phyloP scores from a whole-genome alignment of 768 basidiomycete genomes.

The Boletus rex-veris region DNA sequence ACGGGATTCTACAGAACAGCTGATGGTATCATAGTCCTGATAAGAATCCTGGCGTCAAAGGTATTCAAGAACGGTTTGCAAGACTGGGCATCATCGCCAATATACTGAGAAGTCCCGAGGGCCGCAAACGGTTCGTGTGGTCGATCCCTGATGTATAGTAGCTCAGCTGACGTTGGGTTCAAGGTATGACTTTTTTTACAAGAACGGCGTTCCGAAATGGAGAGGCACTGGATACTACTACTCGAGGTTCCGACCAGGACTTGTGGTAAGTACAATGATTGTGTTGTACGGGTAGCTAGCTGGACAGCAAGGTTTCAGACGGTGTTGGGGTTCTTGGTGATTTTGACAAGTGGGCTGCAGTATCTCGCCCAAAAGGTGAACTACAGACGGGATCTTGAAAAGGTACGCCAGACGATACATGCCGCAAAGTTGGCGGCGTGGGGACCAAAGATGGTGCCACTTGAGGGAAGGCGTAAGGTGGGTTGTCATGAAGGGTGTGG shows the following conservation, averaged over 20 bases:
- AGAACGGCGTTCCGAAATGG: constrained; percentile 97
- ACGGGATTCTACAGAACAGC: not conserved
- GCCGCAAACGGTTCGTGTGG: constrained; percentile 65
- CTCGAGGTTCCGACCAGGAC: constrained; percentile 90
- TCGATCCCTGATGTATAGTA: not conserved
- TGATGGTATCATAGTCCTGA: constrained; percentile 63
- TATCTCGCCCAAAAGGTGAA: constrained; percentile 76
- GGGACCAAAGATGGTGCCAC: constrained; percentile 71
- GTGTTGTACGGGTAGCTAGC: not conserved
- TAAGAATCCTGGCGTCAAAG: constrained; percentile 86
- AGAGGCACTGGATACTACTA: constrained; percentile 97
- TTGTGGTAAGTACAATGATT: constrained; percentile 51
- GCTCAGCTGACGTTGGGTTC: not conserved
- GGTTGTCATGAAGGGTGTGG: constrained; percentile 8
- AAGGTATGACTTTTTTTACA: constrained; percentile 92
- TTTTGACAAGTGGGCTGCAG: constrained; percentile 80
- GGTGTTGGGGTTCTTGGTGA: constrained; percentile 71
- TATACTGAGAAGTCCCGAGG: constrained; percentile 74
- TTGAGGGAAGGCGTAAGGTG: constrained; percentile 68
- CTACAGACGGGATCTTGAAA: constrained; percentile 65
- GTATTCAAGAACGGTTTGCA: constrained; percentile 87
- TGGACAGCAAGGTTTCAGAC: constrained; percentile 40
- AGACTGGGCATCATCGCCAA: constrained; percentile 80
- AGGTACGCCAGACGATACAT: constrained; percentile 57
- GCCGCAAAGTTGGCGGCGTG: constrained; percentile 75